phyloP scores from a whole-genome alignment of 345 rosid genomes.

The Eucalyptus erythrocorys region DNA sequence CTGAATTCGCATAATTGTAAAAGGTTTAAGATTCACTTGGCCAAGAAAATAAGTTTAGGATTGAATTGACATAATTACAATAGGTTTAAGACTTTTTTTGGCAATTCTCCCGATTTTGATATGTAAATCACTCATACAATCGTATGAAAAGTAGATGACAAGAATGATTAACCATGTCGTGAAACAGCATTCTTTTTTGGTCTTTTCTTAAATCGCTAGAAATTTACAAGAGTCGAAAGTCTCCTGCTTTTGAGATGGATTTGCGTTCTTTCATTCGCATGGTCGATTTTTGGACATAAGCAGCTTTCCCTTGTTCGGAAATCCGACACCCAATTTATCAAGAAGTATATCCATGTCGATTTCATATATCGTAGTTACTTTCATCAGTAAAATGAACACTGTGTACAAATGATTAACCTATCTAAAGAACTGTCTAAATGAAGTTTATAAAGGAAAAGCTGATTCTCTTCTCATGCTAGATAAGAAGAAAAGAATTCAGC shows the following conservation, averaged over 20 bases:
- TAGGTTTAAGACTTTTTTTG: too few species aligned
- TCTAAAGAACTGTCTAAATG: not conserved
- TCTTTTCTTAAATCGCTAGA: not conserved
- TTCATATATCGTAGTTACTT: not conserved
- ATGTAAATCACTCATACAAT: not conserved
- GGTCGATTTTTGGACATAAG: not conserved
- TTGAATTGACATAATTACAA: too few species aligned
- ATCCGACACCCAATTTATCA: not conserved
- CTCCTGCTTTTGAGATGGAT: not conserved
- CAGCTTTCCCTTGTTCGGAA: not conserved
- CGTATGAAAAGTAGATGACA: not conserved
- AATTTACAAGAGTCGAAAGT: not conserved
- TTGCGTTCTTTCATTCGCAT: not conserved
- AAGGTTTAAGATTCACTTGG: too few species aligned
- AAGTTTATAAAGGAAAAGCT: not conserved
- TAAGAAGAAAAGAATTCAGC: constrained; percentile 13
- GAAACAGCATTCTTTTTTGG: not conserved
- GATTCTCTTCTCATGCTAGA: constrained; percentile 3
- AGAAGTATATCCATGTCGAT: not conserved
- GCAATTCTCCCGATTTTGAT: not conserved
- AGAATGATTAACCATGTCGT: not conserved
- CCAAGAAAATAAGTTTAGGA: accelerated
- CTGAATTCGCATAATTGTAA: accelerated
- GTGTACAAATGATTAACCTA: not conserved
- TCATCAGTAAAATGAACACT: not conserved